These are phyloP conservation scores for Paxillus involutus DNA, from an alignment of 768 basidiomycete species.

Conservation along the genomic window DNA sequence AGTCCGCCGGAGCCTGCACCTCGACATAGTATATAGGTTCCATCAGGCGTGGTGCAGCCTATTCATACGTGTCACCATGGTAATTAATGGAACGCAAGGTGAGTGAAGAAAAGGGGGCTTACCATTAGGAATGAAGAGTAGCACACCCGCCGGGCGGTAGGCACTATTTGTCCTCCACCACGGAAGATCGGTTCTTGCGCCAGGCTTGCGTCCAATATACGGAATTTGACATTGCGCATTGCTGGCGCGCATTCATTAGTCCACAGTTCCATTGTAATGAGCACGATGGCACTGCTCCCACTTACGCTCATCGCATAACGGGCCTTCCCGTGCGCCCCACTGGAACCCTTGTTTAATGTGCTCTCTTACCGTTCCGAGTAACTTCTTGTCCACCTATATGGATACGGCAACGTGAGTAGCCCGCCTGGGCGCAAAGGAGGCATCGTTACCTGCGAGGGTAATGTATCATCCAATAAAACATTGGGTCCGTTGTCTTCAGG, in stretches of 20 bases:
- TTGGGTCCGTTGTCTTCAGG: conserved; percentile 96
- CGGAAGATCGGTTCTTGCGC: conserved; percentile 97
- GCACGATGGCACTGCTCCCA: conserved; percentile 17
- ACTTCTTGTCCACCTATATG: conserved; percentile 85
- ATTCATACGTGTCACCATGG: background rate
- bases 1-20: conserved; percentile 98
- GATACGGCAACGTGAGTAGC: background rate
- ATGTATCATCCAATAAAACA: conserved; percentile 90
- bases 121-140: conserved; percentile 99
- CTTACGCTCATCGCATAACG: conserved; percentile 97
- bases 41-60: conserved; percentile 95
- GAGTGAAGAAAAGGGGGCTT: conserved; percentile 29
- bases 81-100: background rate
- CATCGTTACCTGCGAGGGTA: conserved; percentile 79
- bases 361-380: conserved; percentile 86
- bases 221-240: conserved; percentile 98
- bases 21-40: conserved; percentile 99
- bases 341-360: conserved; percentile 99
- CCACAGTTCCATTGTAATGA: background rate
- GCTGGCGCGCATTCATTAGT: conserved; percentile 46
- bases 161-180: conserved; percentile 97
- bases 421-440: background rate
- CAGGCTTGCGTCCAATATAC: conserved; percentile 87
- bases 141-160: conserved; percentile 97
- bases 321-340: conserved; percentile 98